phyloP scores from a whole-genome alignment of 2,329 filamentous ascomycete genomes.

The Neonectria faginata region DNA sequence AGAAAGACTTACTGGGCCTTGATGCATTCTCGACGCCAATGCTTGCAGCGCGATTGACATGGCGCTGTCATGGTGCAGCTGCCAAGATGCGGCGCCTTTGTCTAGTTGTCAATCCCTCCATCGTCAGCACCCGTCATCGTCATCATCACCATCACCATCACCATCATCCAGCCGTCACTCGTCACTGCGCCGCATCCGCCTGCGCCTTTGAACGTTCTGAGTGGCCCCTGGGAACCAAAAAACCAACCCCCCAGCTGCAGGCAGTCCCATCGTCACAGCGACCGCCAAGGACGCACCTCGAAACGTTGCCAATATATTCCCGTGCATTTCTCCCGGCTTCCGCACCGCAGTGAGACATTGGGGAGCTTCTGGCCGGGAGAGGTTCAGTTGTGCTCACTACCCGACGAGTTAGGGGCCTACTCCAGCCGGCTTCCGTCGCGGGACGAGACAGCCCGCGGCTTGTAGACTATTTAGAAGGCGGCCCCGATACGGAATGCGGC shows the following conservation, averaged over 20 bases:
- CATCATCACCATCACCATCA: neutral
- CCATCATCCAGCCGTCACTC: neutral
- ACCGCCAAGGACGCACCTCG: neutral
- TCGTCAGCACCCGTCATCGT: neutral
- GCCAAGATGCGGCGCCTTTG: no score
- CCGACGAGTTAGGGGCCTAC: neutral
- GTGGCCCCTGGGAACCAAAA: neutral
- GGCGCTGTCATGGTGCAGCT: no score
- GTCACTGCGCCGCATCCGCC: neutral
- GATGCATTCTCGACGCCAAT: neutral
- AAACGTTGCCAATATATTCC: neutral
- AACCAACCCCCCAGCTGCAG: neutral
- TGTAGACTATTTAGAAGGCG: neutral
- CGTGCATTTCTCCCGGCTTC: neutral
- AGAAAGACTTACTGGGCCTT: no score
- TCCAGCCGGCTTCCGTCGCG: neutral
- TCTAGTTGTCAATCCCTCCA: no score
- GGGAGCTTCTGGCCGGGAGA: neutral
- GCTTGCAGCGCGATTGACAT: no score
- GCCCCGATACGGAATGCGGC: conserved; percentile 13
- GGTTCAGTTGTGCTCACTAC: neutral
- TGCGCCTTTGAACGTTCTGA: neutral
- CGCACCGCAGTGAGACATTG: neutral
- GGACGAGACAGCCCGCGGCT: neutral
- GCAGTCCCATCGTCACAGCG: neutral